Conservation (phyloP, 1,284 basidiomycete species). For the Ceratobasidium sp. region DNA sequence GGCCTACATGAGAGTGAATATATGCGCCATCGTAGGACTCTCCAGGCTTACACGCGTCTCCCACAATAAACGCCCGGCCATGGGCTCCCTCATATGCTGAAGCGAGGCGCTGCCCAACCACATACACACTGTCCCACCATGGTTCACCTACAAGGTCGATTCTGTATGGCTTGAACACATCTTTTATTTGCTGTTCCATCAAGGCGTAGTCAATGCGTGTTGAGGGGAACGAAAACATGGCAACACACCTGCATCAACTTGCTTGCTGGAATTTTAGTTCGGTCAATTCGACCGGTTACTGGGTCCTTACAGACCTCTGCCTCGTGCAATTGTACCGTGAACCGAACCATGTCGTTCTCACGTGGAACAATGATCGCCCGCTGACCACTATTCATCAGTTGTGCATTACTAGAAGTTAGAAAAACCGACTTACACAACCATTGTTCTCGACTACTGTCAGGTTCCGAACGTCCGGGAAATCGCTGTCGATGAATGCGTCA, state of each 20-base stretch:
- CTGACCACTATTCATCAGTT: not conserved
- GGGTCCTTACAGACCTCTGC: not conserved
- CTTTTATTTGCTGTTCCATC: slow-evolving; percentile 6
- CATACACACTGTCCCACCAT: slow-evolving; percentile 26
- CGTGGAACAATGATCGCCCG: slow-evolving; percentile 15
- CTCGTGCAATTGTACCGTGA: slow-evolving; percentile 12
- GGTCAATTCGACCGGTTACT: slow-evolving; percentile 21
- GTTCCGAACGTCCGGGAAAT: slow-evolving; percentile 30
- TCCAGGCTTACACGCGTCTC: slow-evolving; percentile 51
- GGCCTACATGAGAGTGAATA: slow-evolving; percentile 40
- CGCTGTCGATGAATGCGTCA: slow-evolving; percentile 1
- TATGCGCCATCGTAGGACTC: not conserved
- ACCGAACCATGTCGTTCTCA: slow-evolving; percentile 35
- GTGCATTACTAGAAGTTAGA: no score
- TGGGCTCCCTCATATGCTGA: slow-evolving; percentile 51
- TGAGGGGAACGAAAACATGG: not conserved
- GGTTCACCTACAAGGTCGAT: slow-evolving; percentile 21
- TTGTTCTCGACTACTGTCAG: slow-evolving; percentile 34
- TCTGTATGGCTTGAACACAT: slow-evolving; percentile 20
- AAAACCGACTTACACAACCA: slow-evolving; percentile 10
- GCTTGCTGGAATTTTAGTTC: slow-evolving; percentile 13
- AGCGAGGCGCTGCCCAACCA: slow-evolving; percentile 53
- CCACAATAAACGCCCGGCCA: slow-evolving; percentile 52
- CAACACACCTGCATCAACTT: slow-evolving; percentile 18
- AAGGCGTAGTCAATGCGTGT: not conserved